A percentile compares a stretch with the other conserved stretches of the same genome.
Conservation (phyloP, 192 early-diverging fungal species). For the Kickxella alabastrina region DNA sequence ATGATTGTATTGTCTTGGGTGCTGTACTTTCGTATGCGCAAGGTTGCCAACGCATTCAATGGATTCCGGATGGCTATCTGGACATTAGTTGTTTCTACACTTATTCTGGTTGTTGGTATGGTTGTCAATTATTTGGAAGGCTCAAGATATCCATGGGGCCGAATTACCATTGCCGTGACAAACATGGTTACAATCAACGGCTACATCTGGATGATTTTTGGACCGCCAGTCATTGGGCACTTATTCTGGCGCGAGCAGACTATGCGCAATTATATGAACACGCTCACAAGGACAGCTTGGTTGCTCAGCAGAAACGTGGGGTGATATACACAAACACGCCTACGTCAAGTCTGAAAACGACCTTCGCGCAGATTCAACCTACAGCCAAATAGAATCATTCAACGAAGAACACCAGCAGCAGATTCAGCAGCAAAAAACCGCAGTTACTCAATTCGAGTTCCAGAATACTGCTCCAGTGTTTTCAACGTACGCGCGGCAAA, state of each 20-base stretch:
- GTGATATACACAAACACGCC: conserved; percentile 22
- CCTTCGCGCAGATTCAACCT: conserved; percentile 13
- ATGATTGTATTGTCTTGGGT: conserved; percentile 38
- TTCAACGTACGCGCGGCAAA: neutral
- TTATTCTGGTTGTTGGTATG: conserved; percentile 23
- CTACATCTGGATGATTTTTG: conserved; percentile 39
- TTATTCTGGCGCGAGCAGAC: conserved; percentile 42
- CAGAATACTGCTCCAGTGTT: neutral
- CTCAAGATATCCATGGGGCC: conserved; percentile 34
- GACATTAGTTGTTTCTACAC: conserved; percentile 29
- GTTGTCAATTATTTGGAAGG: conserved; percentile 37
- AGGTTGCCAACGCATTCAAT: conserved; percentile 34
- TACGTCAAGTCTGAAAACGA: conserved; percentile 29
- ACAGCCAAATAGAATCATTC: conserved; percentile 12
- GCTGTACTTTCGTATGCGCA: conserved; percentile 35
- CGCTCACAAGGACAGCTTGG: conserved; percentile 38
- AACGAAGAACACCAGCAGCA: conserved; percentile 7
- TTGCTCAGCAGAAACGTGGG: conserved; percentile 39
- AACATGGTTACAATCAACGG: conserved; percentile 33
- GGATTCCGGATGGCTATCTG: conserved; percentile 41
- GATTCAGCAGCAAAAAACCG: neutral
- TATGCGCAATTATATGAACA: conserved; percentile 46
- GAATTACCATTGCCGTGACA: conserved; percentile 24
- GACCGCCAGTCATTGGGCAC: conserved; percentile 35
- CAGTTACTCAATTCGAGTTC: conserved; percentile 1